These are phyloP conservation scores for Fragaria vesca DNA, from an alignment of 306 rosid genomes.

Conservation along the genomic window DNA sequence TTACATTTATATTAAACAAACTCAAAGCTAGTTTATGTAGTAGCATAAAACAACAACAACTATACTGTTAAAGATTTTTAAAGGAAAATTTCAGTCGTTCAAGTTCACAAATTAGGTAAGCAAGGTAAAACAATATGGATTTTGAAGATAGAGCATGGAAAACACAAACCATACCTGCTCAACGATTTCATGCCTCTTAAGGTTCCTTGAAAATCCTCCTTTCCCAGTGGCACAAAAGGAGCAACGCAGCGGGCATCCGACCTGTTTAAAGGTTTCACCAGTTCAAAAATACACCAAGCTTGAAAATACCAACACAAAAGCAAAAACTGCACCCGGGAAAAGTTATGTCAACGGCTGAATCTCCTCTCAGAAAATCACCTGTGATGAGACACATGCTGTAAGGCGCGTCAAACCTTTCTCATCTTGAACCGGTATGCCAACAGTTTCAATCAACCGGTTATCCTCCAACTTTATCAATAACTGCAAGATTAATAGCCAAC, in stretches of 20 bases:
- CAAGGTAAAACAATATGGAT: not conserved
- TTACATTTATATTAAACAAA: conserved; percentile 7
- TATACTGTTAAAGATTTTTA: not conserved
- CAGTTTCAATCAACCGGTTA: conserved; percentile 89
- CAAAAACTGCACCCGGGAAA: conserved; percentile 8
- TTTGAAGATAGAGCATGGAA: conserved; percentile 13
- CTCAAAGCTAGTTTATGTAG: conserved; percentile 13
- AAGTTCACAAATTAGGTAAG: not conserved
- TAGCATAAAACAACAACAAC: not conserved
- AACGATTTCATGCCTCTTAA: conserved; percentile 75
- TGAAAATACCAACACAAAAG: not conserved
- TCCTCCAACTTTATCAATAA: conserved; percentile 86
- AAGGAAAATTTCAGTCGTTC: not conserved
- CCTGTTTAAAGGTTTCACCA: conserved; percentile 40
- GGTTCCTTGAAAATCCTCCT: conserved; percentile 95
- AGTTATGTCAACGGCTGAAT: conserved; percentile 13
- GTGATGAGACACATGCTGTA: conserved; percentile 96
- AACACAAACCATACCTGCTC: conserved; percentile 66
- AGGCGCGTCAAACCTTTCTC: conserved; percentile 63
- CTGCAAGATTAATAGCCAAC: conserved; percentile 44
- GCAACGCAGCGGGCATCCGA: conserved; percentile 92
- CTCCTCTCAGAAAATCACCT: conserved; percentile 47
- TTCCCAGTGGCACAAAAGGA: conserved; percentile 98
- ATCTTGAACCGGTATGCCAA: conserved; percentile 83
- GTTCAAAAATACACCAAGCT: conserved; percentile 4